Conservation (phyloP, 768 basidiomycete genomes). For the Boletus huronensis region DNA sequence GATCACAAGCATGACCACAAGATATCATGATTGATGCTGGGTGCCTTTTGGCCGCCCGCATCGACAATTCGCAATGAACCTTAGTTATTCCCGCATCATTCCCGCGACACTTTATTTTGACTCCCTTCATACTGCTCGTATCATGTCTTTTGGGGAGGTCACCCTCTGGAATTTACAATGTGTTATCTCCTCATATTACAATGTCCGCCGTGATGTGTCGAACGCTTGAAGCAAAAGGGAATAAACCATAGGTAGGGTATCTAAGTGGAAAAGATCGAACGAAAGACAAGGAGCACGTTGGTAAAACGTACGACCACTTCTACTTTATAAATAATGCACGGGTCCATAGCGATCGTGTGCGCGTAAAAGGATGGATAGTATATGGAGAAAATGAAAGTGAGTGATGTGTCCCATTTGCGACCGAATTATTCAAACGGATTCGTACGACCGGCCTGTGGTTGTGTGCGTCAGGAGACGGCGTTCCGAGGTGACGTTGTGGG, state of each 20-base stretch:
- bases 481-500: not conserved
- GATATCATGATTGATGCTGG: not conserved
- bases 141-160: too few species aligned
- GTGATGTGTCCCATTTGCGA: not conserved
- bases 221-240: conserved; percentile 4
- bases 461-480: not conserved
- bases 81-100: not conserved
- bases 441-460: conserved; percentile 63
- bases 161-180: conserved; percentile 15
- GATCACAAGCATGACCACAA: not conserved
- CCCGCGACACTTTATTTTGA: too few species aligned
- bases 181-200: conserved; percentile 12
- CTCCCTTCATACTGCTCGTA: too few species aligned
- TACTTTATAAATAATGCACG: conserved; percentile 8
- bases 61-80: not conserved
- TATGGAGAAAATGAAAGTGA: conserved; percentile 6
- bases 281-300: not conserved
- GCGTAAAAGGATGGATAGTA: conserved; percentile 1
- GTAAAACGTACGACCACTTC: not conserved
- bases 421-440: conserved; percentile 50
- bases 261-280: conserved; percentile 8
- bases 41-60: not conserved
- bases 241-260: conserved; percentile 26
- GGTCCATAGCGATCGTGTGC: conserved; percentile 10
- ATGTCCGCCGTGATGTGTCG: conserved; percentile 7